These are phyloP conservation scores for Aureobasidium sp. DNA, from an alignment of 2,329 filamentous ascomycete species.

Conservation along the genomic window DNA sequence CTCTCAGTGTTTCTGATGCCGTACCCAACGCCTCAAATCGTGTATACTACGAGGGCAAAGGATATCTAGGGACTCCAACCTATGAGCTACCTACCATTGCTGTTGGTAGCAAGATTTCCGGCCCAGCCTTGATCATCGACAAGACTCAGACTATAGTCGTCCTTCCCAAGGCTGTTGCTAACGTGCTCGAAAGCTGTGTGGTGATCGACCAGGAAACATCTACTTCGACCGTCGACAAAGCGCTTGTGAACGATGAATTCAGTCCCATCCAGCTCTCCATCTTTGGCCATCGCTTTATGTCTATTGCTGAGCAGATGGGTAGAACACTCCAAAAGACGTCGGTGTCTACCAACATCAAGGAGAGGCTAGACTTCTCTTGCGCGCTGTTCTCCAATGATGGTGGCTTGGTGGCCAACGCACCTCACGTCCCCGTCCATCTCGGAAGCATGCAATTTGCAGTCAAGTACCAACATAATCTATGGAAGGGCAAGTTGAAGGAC, in stretches of 20 bases:
- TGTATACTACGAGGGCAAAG: slow-evolving; percentile 24
- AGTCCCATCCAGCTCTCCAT: slow-evolving; percentile 50
- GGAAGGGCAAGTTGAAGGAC: slow-evolving; percentile 20
- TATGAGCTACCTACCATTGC: slow-evolving; percentile 23
- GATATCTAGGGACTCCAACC: slow-evolving; percentile 21
- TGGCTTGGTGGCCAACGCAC: slow-evolving; percentile 38
- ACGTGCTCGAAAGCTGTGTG: slow-evolving; percentile 33
- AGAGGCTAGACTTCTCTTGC: slow-evolving; percentile 40
- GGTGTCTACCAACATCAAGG: slow-evolving; percentile 45
- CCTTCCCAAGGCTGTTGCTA: slow-evolving; percentile 32
- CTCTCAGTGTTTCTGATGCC: not conserved
- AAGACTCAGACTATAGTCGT: slow-evolving; percentile 43
- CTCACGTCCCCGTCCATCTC: slow-evolving; percentile 38
- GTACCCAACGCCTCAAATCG: slow-evolving; percentile 2
- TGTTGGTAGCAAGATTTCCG: slow-evolving; percentile 21
- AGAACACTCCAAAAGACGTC: slow-evolving; percentile 50
- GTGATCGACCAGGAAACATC: slow-evolving; percentile 30
- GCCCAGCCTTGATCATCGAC: slow-evolving; percentile 32
- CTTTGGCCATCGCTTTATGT: slow-evolving; percentile 53
- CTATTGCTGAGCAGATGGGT: slow-evolving; percentile 54
- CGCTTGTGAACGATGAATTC: slow-evolving; percentile 26
- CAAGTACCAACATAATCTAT: slow-evolving; percentile 24
- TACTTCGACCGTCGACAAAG: slow-evolving; percentile 14
- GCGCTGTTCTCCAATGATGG: slow-evolving; percentile 38
- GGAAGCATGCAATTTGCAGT: slow-evolving; percentile 28